Evolutionary conservation across 352 stramenopile species (phyloP), one percentile per base, ranked within the genome.

Genomic region (Paralagenidium karlingii): DNA sequence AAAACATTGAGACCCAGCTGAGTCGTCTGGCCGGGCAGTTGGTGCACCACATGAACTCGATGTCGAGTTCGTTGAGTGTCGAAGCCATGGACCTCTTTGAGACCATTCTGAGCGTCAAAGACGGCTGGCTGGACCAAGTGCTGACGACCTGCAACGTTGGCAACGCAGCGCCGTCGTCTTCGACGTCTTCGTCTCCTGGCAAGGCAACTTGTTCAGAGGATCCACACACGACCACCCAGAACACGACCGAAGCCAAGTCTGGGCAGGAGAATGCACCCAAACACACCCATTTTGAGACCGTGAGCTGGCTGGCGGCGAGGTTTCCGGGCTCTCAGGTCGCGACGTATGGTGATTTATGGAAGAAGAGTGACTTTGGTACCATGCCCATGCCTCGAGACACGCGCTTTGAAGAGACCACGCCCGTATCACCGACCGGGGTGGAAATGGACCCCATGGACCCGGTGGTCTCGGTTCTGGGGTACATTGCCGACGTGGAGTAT

Each of bases 401-500:
- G n/a, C n/a, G n/a, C n/a, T n/a, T n/a, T n/a, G 25, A 70, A 27
- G 22, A 22, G 46, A 38, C 16, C 40, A 60, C n/a, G 46, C 74
- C 11, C 68, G 82, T 24, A 83, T 88, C 25, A 70, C 74, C 0
- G 59, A 48, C 15, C 38, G n/a, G 47, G 28, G 1, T 57, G 25
- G 63, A 63, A 13, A 63, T 76, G 15, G 66, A 80, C 38, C 60
- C 67, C 40, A 69, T 84, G 37, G 56, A 75, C 36, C 75, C 86
- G 37, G 75, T 89, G 31, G 49, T 89, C 2, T 92, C 78, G 27
- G 43, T 89, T 13, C 51, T 92, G 12, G 83, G 71, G 36, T 92
- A 92, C 47, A 88, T 92, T 26, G 75, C 74, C 0, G 75, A 87
- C 27, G 78, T 75, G 1, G 78, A 92, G 39, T 88, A 84, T 20